Evolutionary conservation across 371 early-diverging fungal species (phyloP), one percentile per base, ranked within the genome.

Genomic region (Mucor racemosus): DNA sequence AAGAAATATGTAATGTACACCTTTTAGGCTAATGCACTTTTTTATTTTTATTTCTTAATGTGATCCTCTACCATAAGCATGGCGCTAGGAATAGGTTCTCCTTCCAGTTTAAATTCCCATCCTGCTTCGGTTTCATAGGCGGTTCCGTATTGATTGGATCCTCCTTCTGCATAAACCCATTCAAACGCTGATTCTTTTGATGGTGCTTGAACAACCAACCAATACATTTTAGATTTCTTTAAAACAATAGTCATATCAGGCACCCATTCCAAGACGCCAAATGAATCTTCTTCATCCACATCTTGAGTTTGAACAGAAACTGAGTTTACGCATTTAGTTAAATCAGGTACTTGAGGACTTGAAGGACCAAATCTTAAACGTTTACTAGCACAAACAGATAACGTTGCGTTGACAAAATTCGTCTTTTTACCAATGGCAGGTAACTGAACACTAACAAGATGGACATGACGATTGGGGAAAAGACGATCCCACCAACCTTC

Each of bases 401-500:
- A 14, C 1, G 50, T 57, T 14, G 72, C 72, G n/a, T 67, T 44
- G 3, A 74, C 64, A 7, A 60, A 33, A 7, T 58, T 46, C 13
- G 58, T 35, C 34, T 71, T 61, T 8, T 15, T 21, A n/a, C 40
- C 60, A 55, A 62, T 7, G 1, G 75, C 76, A 34, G 77, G 71
- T 15, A 79, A 31, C 53, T 77, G 77, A 35, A 79, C 75, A 9
- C 57, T 60, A 14, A 35, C 38, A 38, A 79, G 64, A 50, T 79
- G 80, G 11, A 79, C 77, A 46, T 79, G 80, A 26, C 74, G 71
- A 48, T 67, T 63, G 46, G 71, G 75, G 33, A 79, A 76, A 7
- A 73, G 19, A 7, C 80, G 66, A 55, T 79, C 80, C 80, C 80
- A 79, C 80, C 80, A 79, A 38, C 77, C 68, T 66, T 79, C 79